Evolutionary conservation across 257 asterid species (phyloP), one percentile per base, ranked within the genome.

Genomic region (Coffea eugenioides): DNA sequence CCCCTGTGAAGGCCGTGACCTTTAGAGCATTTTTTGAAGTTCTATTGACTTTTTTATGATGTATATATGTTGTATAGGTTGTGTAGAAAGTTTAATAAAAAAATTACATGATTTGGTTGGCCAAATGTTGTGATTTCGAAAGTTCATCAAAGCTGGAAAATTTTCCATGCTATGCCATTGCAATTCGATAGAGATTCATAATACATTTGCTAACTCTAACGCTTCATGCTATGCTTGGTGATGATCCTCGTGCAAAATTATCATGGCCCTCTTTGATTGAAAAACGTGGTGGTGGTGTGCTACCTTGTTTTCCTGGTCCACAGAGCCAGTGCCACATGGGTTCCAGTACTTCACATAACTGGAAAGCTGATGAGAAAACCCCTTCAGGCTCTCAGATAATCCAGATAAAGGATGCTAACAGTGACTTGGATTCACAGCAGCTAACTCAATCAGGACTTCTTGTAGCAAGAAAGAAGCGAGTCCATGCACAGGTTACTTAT

Each of bases 401-500:
- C 43, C 87, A 49, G 69, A 82, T 83, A 80, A 91, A 84, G 69
- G 94, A 92, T 86, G 80, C 80, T 74, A 41, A 77, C 15, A 77
- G 91, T 82, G 97, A 92, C 13, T 84, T 93, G 48, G 95, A 90
- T 84, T 73, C 84, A 72, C 92, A 89, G 76, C 93, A 85, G 79
- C 86, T 74, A 51, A 82, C 82, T 82, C 96, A 90, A 82, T 89
- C 97, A 31, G 95, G 91, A 78, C 81, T 83, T 73, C 85, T 83
- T 51, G 62, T 90, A 77, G 90, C 94, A 71, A 94, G 94, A 84
- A 96, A 91, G 86, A 90, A 86, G 78, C 86, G 90, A 52, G 88
- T 94, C 80, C 97, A 88, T 83, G 91, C 94, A 18, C 99, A 96
- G 95, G 99, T 96, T 66, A 57, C n/a, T 67, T 49, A 62, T 79